phyloP scores from a whole-genome alignment of 352 stramenopile genomes.

The Globisporangium mamillatum region DNA sequence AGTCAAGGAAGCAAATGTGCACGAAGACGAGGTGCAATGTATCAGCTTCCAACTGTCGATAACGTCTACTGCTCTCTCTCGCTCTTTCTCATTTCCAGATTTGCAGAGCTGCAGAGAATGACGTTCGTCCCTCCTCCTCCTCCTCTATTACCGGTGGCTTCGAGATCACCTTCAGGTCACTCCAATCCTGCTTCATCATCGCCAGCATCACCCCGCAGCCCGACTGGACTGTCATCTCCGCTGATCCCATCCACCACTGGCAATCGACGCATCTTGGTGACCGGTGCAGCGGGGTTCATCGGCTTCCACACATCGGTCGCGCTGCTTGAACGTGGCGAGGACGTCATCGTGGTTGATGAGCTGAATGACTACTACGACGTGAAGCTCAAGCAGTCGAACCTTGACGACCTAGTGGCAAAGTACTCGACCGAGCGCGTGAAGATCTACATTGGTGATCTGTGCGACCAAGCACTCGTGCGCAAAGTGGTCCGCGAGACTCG shows the following conservation, averaged over 20 bases:
- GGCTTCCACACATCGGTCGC: conserved; percentile 93
- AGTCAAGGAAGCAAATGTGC: background rate
- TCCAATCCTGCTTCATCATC: background rate
- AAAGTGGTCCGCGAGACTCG: conserved; percentile 87
- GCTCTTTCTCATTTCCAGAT: background rate
- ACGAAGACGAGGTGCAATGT: background rate
- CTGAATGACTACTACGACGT: conserved; percentile 99
- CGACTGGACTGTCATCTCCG: background rate
- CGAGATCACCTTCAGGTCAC: background rate
- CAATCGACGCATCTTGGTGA: conserved; percentile 66
- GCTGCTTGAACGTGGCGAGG: conserved; percentile 83
- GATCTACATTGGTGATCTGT: conserved; percentile 93
- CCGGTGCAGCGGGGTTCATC: conserved; percentile 96
- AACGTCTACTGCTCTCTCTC: background rate
- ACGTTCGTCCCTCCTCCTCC: conserved; percentile 1
- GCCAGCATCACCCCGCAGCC: background rate
- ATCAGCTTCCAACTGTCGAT: no score
- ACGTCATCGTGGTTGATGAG: conserved; percentile 97
- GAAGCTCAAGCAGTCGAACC: conserved; percentile 95
- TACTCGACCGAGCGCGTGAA: conserved; percentile 56
- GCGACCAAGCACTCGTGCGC: conserved; percentile 90
- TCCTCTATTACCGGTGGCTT: background rate
- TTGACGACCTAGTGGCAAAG: conserved; percentile 72
- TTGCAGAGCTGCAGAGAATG: background rate
- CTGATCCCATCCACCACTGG: conserved; percentile 25